These are phyloP conservation scores for Gnetum montanum DNA, from an alignment of 75 land plant species.

Conservation along the genomic window DNA sequence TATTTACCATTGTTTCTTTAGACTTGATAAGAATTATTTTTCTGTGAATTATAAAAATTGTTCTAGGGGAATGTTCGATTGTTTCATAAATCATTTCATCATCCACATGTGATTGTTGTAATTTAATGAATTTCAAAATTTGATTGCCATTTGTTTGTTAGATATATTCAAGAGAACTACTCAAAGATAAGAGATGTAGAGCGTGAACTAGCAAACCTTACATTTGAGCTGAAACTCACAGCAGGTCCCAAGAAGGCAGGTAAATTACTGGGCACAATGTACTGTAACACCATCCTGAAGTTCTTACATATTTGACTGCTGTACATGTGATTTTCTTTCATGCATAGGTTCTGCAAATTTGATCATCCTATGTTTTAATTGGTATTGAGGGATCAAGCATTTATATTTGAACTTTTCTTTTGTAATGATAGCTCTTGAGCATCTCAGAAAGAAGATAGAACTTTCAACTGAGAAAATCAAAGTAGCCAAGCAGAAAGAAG, in stretches of 20 bases:
- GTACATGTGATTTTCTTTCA: too few relatives aligned
- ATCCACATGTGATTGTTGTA: background rate
- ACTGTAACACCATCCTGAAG: background rate
- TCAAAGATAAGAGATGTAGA: slow-evolving; percentile 96
- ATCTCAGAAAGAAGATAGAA: slow-evolving; percentile 89
- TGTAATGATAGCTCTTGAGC: slow-evolving; percentile 68
- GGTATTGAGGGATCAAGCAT: too few relatives aligned
- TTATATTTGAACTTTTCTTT: too few relatives aligned
- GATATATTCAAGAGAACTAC: slow-evolving; percentile 94
- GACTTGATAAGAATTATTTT: slow-evolving; percentile 2
- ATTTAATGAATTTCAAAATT: background rate
- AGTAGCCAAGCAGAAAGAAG: slow-evolving; percentile 78
- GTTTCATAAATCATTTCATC: background rate
- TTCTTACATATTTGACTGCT: background rate
- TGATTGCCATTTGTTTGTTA: slow-evolving; percentile 6
- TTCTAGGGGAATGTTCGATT: background rate
- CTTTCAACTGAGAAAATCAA: slow-evolving; percentile 70
- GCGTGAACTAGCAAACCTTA: slow-evolving; percentile 61
- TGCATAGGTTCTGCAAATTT: too few relatives aligned
- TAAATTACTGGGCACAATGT: too few relatives aligned
- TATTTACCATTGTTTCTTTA: background rate
- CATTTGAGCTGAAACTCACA: slow-evolving; percentile 84
- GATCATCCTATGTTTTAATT: too few relatives aligned
- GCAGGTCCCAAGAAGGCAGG: slow-evolving; percentile 99
- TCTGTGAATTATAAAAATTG: slow-evolving; percentile 1